These are phyloP conservation scores for Rauvolfia tetraphylla DNA, from an alignment of 257 asterid species.

Conservation along the genomic window DNA sequence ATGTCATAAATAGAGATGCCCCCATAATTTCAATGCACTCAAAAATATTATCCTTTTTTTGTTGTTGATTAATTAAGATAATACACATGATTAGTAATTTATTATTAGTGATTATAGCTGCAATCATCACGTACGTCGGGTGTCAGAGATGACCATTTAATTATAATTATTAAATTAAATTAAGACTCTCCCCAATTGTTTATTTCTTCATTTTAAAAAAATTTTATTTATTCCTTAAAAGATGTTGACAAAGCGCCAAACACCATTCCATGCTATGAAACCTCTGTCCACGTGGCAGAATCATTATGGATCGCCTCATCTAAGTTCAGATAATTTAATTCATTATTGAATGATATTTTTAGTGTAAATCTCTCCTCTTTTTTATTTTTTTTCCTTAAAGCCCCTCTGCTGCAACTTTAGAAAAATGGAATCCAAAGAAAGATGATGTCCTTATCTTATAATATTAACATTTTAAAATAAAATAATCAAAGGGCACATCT, in stretches of 20 bases:
- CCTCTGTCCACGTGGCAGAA: slow-evolving; percentile 9
- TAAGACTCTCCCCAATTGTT: background rate
- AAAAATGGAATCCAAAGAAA: too few species aligned
- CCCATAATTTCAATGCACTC: background rate
- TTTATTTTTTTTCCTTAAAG: too few species aligned
- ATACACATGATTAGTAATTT: background rate
- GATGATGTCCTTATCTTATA: too few species aligned
- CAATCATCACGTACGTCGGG: background rate
- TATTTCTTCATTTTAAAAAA: too few species aligned
- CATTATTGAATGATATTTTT: background rate
- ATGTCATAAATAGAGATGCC: too few species aligned
- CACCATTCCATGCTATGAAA: background rate
- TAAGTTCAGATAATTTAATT: background rate
- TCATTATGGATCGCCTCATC: background rate
- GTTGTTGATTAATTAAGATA: background rate
- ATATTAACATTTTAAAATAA: too few species aligned
- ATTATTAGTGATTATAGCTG: background rate
- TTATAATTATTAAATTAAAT: background rate
- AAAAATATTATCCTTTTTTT: too few species aligned
- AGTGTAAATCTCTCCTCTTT: background rate
- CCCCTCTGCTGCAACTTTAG: too few species aligned
- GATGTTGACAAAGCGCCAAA: background rate
- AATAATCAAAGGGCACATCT: too few species aligned
- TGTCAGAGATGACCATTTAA: background rate
- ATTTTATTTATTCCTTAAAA: background rate